Evolutionary conservation across 176 grass and related monocot species (phyloP).

Genomic region (Carex pumila): DNA sequence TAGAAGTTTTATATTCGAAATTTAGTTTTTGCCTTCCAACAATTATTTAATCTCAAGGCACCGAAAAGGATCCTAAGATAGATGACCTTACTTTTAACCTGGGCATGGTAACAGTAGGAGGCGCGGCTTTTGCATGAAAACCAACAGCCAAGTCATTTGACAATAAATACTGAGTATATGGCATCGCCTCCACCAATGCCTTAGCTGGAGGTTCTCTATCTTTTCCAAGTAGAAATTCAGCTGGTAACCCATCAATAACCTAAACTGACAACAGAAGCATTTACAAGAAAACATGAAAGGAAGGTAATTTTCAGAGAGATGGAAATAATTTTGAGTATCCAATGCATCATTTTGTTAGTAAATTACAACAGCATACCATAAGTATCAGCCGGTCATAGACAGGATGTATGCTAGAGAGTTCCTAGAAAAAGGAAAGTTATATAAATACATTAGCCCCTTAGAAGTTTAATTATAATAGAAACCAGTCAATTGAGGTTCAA

Average conservation of each 20-base stretch:
- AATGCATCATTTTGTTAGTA: not conserved
- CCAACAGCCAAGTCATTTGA: constrained; percentile 46
- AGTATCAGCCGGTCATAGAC: constrained; percentile 65
- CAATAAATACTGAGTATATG: constrained; percentile 76
- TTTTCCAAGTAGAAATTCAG: constrained; percentile 86
- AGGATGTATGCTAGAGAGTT: constrained; percentile 56
- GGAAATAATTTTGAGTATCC: not conserved
- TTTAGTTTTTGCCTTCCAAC: not conserved
- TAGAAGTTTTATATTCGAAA: not conserved
- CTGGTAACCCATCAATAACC: constrained; percentile 91
- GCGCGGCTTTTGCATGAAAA: constrained; percentile 95
- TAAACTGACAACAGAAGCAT: constrained; percentile 49
- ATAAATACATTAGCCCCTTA: not conserved
- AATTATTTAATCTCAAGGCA: not conserved
- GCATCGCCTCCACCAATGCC: constrained; percentile 67
- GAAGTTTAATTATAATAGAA: not conserved
- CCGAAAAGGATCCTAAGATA: not conserved
- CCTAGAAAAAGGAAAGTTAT: constrained; percentile 29
- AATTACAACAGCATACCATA: constrained; percentile 57
- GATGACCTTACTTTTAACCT: constrained; percentile 59
- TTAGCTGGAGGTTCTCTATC: constrained; percentile 45
- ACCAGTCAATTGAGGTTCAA: not conserved
- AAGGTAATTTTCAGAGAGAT: not conserved
- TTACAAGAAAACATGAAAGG: constrained; percentile 14
- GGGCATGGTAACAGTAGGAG: constrained; percentile 92